A percentile compares a stretch with the other conserved stretches of the same genome.
phyloP scores from a whole-genome alignment of 140 eudicot genomes.

The Oenanthe javanica region DNA sequence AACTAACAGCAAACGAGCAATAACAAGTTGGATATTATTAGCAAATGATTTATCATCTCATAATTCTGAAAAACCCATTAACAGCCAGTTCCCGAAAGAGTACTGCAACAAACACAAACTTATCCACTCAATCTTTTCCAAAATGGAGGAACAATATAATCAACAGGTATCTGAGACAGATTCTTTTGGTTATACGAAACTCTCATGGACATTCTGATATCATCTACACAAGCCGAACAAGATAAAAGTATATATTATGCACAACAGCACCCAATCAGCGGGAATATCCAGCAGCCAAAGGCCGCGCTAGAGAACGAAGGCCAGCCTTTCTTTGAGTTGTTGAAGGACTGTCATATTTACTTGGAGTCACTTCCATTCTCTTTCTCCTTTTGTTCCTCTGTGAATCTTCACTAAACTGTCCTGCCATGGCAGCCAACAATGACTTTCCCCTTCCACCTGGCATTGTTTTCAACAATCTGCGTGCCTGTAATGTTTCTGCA shows the following conservation, averaged over 20 bases:
- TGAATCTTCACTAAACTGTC: slow-evolving; percentile 27
- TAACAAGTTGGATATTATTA: no score
- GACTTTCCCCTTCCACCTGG: slow-evolving; percentile 32
- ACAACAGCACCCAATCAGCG: slow-evolving; percentile 10
- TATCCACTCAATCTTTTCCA: not conserved
- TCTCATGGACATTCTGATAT: not conserved
- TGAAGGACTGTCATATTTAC: slow-evolving; percentile 23
- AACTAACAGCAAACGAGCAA: not conserved
- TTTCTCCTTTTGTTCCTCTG: slow-evolving; percentile 33
- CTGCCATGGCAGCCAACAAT: slow-evolving; percentile 31
- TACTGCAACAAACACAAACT: not conserved
- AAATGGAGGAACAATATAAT: not conserved
- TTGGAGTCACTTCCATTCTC: slow-evolving; percentile 20
- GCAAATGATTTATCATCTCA: not conserved
- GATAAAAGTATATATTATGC: not conserved
- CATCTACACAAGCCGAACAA: not conserved
- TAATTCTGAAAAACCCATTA: not conserved
- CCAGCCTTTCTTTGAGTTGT: slow-evolving; percentile 5
- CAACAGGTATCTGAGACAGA: not conserved
- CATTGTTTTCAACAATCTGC: slow-evolving; percentile 33
- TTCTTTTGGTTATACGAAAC: not conserved
- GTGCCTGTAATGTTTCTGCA: slow-evolving; percentile 38
- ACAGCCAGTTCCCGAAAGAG: not conserved
- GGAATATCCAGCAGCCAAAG: slow-evolving; percentile 26
- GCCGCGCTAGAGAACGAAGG: slow-evolving; percentile 11